Evolutionary conservation across 164 flowering plant genomes (phyloP).

Genomic region (Stephania yunnanensis): DNA sequence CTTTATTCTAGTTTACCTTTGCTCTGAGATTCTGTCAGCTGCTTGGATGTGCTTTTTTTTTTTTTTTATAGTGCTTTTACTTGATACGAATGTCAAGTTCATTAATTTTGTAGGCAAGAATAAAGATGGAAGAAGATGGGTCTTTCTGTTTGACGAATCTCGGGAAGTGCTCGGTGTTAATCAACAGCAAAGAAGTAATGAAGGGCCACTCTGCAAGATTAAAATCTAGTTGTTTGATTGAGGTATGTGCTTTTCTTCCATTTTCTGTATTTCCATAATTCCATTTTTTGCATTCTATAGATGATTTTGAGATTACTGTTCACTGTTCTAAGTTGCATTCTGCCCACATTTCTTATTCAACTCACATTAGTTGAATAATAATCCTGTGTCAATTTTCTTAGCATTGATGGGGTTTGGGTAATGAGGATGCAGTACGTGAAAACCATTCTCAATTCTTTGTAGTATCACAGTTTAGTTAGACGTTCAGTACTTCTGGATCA

Average conservation of each 20-base stretch:
- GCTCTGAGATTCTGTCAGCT: background rate
- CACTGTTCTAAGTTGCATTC: background rate
- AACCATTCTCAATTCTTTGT: too few relatives aligned
- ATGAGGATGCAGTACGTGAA: too few relatives aligned
- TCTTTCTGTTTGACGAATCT: constrained; percentile 60
- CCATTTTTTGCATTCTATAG: background rate
- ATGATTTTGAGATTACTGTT: constrained; percentile 1
- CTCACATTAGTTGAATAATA: background rate
- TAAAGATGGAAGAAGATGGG: constrained; percentile 65
- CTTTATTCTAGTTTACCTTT: background rate
- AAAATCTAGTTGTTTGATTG: constrained; percentile 56
- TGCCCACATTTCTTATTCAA: background rate
- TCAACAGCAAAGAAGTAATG: constrained; percentile 56
- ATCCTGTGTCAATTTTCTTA: too few relatives aligned
- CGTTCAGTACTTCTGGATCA: too few relatives aligned
- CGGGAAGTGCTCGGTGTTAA: constrained; percentile 46
- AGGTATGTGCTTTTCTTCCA: constrained; percentile 45
- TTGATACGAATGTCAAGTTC: background rate
- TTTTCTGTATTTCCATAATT: background rate
- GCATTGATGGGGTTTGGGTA: background rate
- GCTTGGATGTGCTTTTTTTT: background rate
- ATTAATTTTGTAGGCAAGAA: constrained; percentile 43
- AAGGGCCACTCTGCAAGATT: constrained; percentile 43
- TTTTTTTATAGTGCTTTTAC: background rate
- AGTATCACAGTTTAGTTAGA: too few relatives aligned